These are phyloP conservation scores for Carex arenaria DNA, from an alignment of 202 grass and related monocot genomes.

Conservation along the genomic window DNA sequence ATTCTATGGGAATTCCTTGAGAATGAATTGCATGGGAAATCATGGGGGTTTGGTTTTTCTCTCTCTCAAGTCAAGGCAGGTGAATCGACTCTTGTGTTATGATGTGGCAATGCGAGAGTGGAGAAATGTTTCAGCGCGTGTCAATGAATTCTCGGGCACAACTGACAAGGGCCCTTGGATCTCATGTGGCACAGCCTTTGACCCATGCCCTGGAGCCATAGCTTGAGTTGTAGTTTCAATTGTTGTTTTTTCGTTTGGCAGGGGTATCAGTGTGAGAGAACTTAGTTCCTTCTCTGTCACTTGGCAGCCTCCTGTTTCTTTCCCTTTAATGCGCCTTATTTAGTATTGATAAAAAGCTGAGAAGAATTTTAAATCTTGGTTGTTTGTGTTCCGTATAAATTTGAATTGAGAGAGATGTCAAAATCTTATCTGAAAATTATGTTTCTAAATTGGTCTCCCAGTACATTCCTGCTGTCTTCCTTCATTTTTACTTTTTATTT, in stretches of 20 bases:
- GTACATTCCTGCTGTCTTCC: neutral
- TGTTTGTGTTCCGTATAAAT: slow-evolving; percentile 1
- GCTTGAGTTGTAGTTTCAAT: slow-evolving; percentile 39
- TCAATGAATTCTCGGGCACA: slow-evolving; percentile 28
- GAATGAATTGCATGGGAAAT: slow-evolving; percentile 96
- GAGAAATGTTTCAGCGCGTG: slow-evolving; percentile 78
- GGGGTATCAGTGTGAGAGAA: slow-evolving; percentile 6
- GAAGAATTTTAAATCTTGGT: slow-evolving; percentile 13
- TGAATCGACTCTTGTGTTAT: slow-evolving; percentile 80
- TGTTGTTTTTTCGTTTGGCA: neutral
- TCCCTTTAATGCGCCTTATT: neutral
- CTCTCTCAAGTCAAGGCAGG: slow-evolving; percentile 70
- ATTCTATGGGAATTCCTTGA: slow-evolving; percentile 87
- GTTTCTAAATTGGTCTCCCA: neutral
- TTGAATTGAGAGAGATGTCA: slow-evolving; percentile 17
- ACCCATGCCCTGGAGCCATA: slow-evolving; percentile 60
- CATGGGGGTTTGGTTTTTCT: slow-evolving; percentile 80
- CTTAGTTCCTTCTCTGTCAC: neutral
- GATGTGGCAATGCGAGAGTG: slow-evolving; percentile 67
- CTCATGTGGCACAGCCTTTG: slow-evolving; percentile 74
- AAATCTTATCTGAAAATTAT: neutral
- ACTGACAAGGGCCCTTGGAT: slow-evolving; percentile 70
- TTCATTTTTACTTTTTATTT: neutral
- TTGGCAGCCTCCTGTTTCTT: neutral
- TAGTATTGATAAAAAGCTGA: slow-evolving; percentile 7